Percentiles rank a stretch among this genome's conserved stretches.
These are phyloP conservation scores for Stephanocyclus meneghinianus DNA, from an alignment of 352 stramenopile genomes.

Conservation along the genomic window DNA sequence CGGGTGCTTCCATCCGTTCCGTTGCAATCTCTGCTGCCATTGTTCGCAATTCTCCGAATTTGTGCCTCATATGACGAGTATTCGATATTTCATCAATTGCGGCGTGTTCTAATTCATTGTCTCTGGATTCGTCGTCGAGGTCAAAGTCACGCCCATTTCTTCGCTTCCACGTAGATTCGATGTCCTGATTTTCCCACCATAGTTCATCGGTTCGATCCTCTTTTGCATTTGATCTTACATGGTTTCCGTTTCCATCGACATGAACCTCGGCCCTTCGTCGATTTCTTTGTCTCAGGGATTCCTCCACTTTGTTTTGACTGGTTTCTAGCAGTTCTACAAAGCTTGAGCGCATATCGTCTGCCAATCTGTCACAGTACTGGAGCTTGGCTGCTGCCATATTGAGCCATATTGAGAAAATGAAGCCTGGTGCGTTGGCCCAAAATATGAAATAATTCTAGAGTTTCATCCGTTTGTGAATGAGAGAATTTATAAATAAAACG, in stretches of 20 bases:
- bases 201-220: too few relatives aligned
- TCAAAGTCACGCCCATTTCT: neutral
- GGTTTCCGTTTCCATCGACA: neutral
- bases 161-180: too few relatives aligned
- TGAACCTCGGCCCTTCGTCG: neutral
- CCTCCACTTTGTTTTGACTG: slow-evolving; percentile 17
- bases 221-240: too few relatives aligned
- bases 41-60: slow-evolving; percentile 23
- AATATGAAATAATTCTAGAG: slow-evolving; percentile 67
- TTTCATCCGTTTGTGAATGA: neutral
- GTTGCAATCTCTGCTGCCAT: slow-evolving; percentile 31
- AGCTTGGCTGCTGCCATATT: slow-evolving; percentile 70
- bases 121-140: too few relatives aligned
- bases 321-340: slow-evolving; percentile 43
- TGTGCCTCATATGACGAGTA: slow-evolving; percentile 9
- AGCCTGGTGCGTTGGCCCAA: slow-evolving; percentile 59
- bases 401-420: slow-evolving; percentile 71
- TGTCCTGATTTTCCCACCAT: too few relatives aligned
- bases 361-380: slow-evolving; percentile 56
- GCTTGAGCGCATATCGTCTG: slow-evolving; percentile 17
- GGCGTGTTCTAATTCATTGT: neutral
- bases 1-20: slow-evolving; percentile 27
- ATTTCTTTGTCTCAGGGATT: neutral
- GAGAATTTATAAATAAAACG: neutral
- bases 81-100: neutral